Percentiles rank a stretch among this genome's conserved stretches.
Conservation (phyloP, 192 early-diverging fungal genomes). For the Dissophora globulifera region DNA sequence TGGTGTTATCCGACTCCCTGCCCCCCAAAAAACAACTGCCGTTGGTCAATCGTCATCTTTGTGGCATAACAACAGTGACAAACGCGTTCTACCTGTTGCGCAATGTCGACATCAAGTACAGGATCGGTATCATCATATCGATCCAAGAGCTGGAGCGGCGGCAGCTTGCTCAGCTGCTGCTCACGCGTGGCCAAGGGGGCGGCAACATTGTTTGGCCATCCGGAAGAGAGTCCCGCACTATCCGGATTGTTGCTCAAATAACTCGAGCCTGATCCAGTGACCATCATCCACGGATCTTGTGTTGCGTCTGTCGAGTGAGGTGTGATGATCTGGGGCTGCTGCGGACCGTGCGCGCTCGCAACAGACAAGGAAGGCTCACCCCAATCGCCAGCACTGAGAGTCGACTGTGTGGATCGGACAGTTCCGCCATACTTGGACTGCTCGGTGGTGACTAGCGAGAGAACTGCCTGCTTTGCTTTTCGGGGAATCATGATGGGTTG, state of each 20-base stretch:
- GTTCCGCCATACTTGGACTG: slow-evolving; percentile 44
- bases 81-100: slow-evolving; percentile 57
- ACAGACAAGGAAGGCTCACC: slow-evolving; percentile 11
- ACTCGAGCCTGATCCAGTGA: slow-evolving; percentile 33
- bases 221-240: background rate
- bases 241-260: background rate
- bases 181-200: slow-evolving; percentile 25
- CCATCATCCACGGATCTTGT: slow-evolving; percentile 39
- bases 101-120: slow-evolving; percentile 54
- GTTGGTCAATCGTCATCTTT: too few species aligned
- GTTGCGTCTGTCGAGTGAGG: slow-evolving; percentile 24
- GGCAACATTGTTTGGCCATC: background rate
- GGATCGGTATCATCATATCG: slow-evolving; percentile 57
- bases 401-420: slow-evolving; percentile 30
- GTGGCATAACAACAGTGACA: slow-evolving; percentile 1
- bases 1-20: too few species aligned
- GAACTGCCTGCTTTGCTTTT: slow-evolving; percentile 26
- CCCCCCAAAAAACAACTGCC: too few species aligned
- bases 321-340: slow-evolving; percentile 7
- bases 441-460: slow-evolving; percentile 43
- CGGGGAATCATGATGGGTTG: slow-evolving; percentile 38
- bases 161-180: slow-evolving; percentile 40
- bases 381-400: slow-evolving; percentile 39
- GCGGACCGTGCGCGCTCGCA: slow-evolving; percentile 1
- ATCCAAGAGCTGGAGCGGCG: slow-evolving; percentile 51